Evolutionary conservation across 2,329 filamentous ascomycete species (phyloP).

Genomic region (Karstenula rhodostoma): DNA sequence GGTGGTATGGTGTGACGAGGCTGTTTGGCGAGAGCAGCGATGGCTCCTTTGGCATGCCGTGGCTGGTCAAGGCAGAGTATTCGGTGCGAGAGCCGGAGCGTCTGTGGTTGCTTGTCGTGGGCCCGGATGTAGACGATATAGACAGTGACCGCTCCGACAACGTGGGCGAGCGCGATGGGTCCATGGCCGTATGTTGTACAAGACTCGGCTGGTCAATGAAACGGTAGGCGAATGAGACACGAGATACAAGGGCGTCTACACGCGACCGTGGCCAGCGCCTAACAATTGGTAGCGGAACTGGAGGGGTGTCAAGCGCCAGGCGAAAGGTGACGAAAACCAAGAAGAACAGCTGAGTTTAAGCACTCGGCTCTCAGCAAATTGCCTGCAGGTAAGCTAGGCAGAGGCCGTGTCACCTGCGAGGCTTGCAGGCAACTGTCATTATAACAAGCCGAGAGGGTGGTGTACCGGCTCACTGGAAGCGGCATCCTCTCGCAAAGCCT

Average conservation of each 20-base stretch:
- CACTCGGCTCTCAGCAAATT: slow-evolving; percentile 21
- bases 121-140: slow-evolving; percentile 27
- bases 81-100: slow-evolving; percentile 10
- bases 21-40: slow-evolving; percentile 35
- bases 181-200: slow-evolving; percentile 8
- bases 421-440: slow-evolving; percentile 42
- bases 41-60: slow-evolving; percentile 45
- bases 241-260: slow-evolving; percentile 12
- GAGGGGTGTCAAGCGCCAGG: slow-evolving; percentile 15
- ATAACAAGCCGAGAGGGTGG: slow-evolving; percentile 31
- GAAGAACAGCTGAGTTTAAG: slow-evolving; percentile 30
- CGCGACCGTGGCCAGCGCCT: slow-evolving; percentile 11
- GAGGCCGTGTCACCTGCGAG: slow-evolving; percentile 38
- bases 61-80: slow-evolving; percentile 40
- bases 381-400: slow-evolving; percentile 24
- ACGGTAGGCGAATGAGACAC: slow-evolving; percentile 16
- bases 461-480: slow-evolving; percentile 17
- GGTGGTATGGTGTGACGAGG: slow-evolving; percentile 33
- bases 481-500: slow-evolving; percentile 18
- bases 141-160: slow-evolving; percentile 34
- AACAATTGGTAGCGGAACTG: slow-evolving; percentile 2
- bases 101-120: slow-evolving; percentile 19
- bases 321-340: slow-evolving; percentile 10
- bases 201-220: slow-evolving; percentile 11
- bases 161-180: slow-evolving; percentile 26